phyloP scores from a whole-genome alignment of 2,329 filamentous ascomycete species.

The Trichophyton verrucosum region DNA sequence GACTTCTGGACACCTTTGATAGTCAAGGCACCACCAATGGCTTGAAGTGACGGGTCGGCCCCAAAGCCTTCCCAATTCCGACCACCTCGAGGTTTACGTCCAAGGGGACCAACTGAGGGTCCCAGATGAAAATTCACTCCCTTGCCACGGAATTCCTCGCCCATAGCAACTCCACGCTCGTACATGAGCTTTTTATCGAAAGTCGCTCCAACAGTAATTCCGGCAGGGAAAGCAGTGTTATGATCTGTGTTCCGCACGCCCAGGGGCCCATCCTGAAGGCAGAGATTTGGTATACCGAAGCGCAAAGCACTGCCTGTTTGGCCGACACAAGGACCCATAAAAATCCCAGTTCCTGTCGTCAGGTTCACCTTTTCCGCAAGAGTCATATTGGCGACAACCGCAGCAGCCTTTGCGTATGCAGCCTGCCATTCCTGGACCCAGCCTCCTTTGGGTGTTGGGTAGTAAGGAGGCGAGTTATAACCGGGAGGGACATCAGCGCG shows the following conservation, averaged over 20 bases:
- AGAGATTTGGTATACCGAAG: conserved; percentile 60
- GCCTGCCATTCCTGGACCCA: conserved; percentile 57
- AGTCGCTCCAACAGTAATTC: conserved; percentile 64
- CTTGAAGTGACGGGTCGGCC: conserved; percentile 54
- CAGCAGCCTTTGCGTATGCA: conserved; percentile 57
- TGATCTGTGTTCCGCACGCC: conserved; percentile 63
- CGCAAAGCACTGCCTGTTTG: conserved; percentile 61
- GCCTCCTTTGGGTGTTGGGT: conserved; percentile 59
- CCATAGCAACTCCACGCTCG: conserved; percentile 53
- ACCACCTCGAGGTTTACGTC: conserved; percentile 59
- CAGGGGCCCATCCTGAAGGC: conserved; percentile 58
- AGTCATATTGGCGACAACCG: conserved; percentile 61
- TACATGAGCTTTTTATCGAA: conserved; percentile 63
- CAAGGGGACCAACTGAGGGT: conserved; percentile 57
- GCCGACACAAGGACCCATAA: conserved; percentile 63
- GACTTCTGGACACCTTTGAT: conserved; percentile 46
- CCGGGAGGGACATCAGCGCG: neutral
- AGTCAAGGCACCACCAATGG: conserved; percentile 38
- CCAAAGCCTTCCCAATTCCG: conserved; percentile 68
- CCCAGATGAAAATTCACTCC: conserved; percentile 60
- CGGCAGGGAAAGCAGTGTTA: conserved; percentile 63
- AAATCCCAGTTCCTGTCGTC: conserved; percentile 57
- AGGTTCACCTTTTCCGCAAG: conserved; percentile 70
- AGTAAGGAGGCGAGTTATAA: conserved; percentile 44
- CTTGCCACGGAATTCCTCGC: conserved; percentile 60